Evolutionary conservation across 2,329 filamentous ascomycete species (phyloP).

Genomic region (Pseudogymnoascus sp.): DNA sequence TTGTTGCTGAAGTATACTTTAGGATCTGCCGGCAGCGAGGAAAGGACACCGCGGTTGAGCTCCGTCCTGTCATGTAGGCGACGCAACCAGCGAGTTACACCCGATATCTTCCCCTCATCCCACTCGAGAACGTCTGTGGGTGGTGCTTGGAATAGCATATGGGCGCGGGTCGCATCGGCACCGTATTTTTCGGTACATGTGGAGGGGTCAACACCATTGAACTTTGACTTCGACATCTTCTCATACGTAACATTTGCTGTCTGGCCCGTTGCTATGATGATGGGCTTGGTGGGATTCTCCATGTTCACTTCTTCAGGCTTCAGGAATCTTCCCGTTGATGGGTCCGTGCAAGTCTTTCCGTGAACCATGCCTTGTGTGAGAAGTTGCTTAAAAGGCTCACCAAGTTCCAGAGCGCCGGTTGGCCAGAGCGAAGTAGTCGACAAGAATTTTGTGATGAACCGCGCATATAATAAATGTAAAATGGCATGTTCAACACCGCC

Average conservation of each 20-base stretch:
- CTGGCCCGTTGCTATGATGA: constrained; percentile 53
- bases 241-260: constrained; percentile 60
- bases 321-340: constrained; percentile 66
- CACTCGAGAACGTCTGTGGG: constrained; percentile 78
- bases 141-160: constrained; percentile 83
- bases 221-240: constrained; percentile 94
- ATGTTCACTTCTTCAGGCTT: constrained; percentile 67
- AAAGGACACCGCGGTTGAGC: constrained; percentile 19
- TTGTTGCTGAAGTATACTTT: constrained; percentile 24
- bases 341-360: constrained; percentile 72
- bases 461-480: constrained; percentile 77
- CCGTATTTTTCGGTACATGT: constrained; percentile 66
- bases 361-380: constrained; percentile 92
- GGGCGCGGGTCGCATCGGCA: constrained; percentile 74
- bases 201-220: constrained; percentile 81
- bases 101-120: constrained; percentile 75
- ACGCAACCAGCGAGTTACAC: constrained; percentile 72
- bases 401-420: constrained; percentile 31
- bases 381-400: constrained; percentile 74
- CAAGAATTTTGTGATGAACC: constrained; percentile 85
- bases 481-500: constrained; percentile 89
- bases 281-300: constrained; percentile 45
- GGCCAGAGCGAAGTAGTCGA: constrained; percentile 46
- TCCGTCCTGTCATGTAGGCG: constrained; percentile 54
- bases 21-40: constrained; percentile 13